Evolutionary conservation across 2,329 filamentous ascomycete species (phyloP), one percentile per base, ranked within the genome.

Genomic region (Trichoderma simmonsii): DNA sequence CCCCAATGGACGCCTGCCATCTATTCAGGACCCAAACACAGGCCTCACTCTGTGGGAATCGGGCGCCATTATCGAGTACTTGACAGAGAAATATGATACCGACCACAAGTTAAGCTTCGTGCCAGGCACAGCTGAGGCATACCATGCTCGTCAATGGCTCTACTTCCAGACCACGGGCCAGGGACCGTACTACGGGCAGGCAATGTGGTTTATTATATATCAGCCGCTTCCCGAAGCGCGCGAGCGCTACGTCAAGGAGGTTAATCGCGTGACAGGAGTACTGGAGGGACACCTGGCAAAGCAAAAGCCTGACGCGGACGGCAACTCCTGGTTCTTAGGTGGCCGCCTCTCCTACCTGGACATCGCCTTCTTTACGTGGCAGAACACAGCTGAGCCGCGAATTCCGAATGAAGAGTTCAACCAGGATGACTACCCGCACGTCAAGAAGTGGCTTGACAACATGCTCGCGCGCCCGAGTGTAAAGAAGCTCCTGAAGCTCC

Each of bases 81-180:
- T 80, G 30, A 73, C 79, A 65, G 77, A 78, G 36, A 78, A 68
- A 8, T 79, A 80, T 72, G 77, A 80, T 73, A 75, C 73, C 51
- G 75, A 75, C 18, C 57, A 67, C 56, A 80, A 77, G 75, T 64
- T 82, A 51, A 78, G 74, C 5, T 67, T 67, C 34, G 75, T 75
- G 57, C 67, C 73, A n/a, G 73, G 72, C 6, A 70, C 68, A 21
- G 71, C 72, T n/a, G 80, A 81, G 32, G 78, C 78, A 67, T 80
- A 77, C 73, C 72, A 73, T 4, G 70, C 78, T 59, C 80, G 80
- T 74, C 80, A 82, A 75, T 82, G 78, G 72, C 75, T 82, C 12
- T 76, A 79, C 74, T 82, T 82, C 72, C 81, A 83, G 64, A 79
- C 79, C 74, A 82, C 80, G 18, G 81, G 82, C 15, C 81, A 79